These are phyloP conservation scores for Didymella lethalis DNA, from an alignment of 2,329 filamentous ascomycete species.

Conservation along the genomic window DNA sequence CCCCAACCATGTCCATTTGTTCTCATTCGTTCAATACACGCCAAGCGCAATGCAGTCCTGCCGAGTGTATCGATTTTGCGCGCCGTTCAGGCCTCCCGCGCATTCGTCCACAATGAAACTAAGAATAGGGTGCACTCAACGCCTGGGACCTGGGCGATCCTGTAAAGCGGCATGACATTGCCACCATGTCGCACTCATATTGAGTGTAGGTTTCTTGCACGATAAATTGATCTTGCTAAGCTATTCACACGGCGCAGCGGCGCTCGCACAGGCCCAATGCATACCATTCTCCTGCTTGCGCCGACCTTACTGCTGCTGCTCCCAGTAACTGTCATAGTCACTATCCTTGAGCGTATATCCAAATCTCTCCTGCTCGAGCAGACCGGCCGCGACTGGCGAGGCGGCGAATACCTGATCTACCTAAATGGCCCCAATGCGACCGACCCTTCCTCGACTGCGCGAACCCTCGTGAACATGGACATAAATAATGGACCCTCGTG, in stretches of 20 bases:
- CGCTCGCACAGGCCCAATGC: constrained; percentile 24
- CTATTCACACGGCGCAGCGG: neutral
- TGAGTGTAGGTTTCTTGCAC: no score
- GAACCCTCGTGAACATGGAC: constrained; percentile 24
- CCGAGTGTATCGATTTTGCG: neutral
- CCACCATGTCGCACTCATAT: neutral
- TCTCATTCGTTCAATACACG: neutral
- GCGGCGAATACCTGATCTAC: constrained; percentile 23
- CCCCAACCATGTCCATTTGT: neutral
- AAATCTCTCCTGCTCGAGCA: constrained; percentile 25
- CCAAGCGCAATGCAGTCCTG: constrained; percentile 1
- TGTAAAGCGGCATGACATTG: neutral
- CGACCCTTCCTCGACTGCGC: constrained; percentile 7
- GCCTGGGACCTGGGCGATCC: neutral
- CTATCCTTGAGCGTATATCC: constrained; percentile 41
- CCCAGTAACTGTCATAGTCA: constrained; percentile 29
- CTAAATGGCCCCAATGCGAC: constrained; percentile 21
- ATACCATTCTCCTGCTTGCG: constrained; percentile 31
- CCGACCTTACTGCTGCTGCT: constrained; percentile 37
- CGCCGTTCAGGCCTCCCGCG: constrained; percentile 6
- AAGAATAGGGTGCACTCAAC: neutral
- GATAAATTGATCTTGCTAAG: no score
- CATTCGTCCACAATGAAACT: neutral
- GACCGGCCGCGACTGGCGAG: constrained; percentile 22
- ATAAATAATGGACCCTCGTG: constrained; percentile 25